Percentiles rank a stretch among this genome's conserved stretches.
These are phyloP conservation scores for baker's yeast (Saccharomyces cerevisiae) DNA, from an alignment of 805 yeast genomes.

Conservation along the genomic window DNA sequence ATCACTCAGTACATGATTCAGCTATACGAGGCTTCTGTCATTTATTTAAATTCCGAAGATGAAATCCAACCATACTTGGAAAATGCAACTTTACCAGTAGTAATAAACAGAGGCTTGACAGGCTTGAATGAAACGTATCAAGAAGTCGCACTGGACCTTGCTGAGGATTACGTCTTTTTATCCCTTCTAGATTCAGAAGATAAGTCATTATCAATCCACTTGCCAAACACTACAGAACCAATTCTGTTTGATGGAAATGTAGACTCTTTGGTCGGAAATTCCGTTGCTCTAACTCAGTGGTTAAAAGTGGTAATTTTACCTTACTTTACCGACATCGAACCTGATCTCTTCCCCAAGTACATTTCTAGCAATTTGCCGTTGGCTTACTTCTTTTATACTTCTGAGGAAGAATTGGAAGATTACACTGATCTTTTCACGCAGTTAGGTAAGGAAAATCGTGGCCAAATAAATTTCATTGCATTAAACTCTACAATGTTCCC, in stretches of 20 bases:
- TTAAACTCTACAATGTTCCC: slow-evolving; percentile 75
- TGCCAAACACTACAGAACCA: slow-evolving; percentile 27
- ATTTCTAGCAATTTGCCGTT: slow-evolving; percentile 67
- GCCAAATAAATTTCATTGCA: slow-evolving; percentile 79
- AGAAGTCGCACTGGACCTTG: slow-evolving; percentile 50
- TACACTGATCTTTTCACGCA: slow-evolving; percentile 45
- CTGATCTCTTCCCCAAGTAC: slow-evolving; percentile 68
- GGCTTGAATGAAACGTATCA: slow-evolving; percentile 48
- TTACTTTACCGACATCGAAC: slow-evolving; percentile 77
- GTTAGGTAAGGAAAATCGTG: slow-evolving; percentile 69
- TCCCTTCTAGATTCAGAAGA: slow-evolving; percentile 16
- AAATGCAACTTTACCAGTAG: slow-evolving; percentile 31
- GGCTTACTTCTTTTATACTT: slow-evolving; percentile 76
- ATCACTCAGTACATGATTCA: slow-evolving; percentile 72
- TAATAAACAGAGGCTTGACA: slow-evolving; percentile 43
- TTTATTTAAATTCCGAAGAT: slow-evolving; percentile 39
- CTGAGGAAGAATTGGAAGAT: slow-evolving; percentile 54
- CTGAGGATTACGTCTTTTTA: slow-evolving; percentile 59
- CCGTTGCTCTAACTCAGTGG: slow-evolving; percentile 15
- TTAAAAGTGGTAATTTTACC: slow-evolving; percentile 60
- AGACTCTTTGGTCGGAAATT: slow-evolving; percentile 16
- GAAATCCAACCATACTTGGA: slow-evolving; percentile 25
- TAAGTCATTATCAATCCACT: slow-evolving; percentile 26
- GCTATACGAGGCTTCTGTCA: slow-evolving; percentile 70
- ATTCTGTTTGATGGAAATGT: slow-evolving; percentile 12